Evolutionary conservation across 2,329 filamentous ascomycete genomes (phyloP).

Genomic region (Colletotrichum paranaense): DNA sequence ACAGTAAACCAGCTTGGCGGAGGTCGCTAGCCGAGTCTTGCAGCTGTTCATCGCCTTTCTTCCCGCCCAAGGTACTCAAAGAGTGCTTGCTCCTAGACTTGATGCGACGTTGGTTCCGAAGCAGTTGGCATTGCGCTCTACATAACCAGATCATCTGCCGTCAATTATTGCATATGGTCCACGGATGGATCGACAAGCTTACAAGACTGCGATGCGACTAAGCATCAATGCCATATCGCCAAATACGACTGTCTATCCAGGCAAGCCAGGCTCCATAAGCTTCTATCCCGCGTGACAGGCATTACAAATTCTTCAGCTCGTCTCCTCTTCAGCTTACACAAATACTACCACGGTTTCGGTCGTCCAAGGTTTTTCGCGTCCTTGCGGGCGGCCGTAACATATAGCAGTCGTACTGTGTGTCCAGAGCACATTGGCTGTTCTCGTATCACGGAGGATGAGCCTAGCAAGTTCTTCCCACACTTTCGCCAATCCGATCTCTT

Average conservation of each 20-base stretch:
- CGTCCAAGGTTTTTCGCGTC: neutral
- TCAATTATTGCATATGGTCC: neutral
- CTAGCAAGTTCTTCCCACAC: neutral
- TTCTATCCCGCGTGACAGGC: neutral
- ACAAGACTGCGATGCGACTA: neutral
- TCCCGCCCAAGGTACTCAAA: neutral
- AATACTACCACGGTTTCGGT: neutral
- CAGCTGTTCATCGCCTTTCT: neutral
- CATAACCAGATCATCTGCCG: neutral
- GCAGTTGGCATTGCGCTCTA: neutral
- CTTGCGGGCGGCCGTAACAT: constrained; percentile 14
- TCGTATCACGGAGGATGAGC: neutral
- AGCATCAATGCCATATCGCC: neutral
- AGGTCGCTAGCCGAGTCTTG: neutral
- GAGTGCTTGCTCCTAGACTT: neutral
- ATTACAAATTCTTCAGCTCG: neutral
- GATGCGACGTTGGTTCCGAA: neutral
- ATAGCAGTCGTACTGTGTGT: neutral
- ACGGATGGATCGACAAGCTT: neutral
- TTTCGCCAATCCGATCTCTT: neutral
- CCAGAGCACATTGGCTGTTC: neutral
- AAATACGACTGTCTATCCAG: neutral
- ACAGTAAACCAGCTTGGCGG: neutral
- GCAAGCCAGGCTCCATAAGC: neutral
- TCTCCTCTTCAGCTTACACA: neutral